Evolutionary conservation across 2,329 filamentous ascomycete genomes (phyloP), one percentile per base, ranked within the genome.

Genomic region (Fusarium oxysporum): DNA sequence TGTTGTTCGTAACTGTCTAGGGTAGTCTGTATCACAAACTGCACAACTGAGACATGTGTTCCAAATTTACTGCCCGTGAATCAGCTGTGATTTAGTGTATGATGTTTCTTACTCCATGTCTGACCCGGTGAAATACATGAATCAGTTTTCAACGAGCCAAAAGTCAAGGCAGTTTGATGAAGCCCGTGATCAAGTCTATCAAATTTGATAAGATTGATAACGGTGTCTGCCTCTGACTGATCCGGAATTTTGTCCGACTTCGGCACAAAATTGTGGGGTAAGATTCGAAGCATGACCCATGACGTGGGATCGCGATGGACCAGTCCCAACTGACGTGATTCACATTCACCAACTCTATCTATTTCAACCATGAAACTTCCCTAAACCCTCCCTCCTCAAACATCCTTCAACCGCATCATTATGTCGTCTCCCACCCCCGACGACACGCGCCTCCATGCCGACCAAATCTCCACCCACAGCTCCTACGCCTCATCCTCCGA

Each of bases 401-500:
- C 37, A 33, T 47, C 16, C 38, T 43, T 19, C 11, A 23, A 30
- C 47, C 13, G 30, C 51, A 19, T 53, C 38, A 45, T n/a, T 38
- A 78, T 78, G 77, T 66, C 77, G 57, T 68, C 72, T 38, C 43
- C 70, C n/a, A 35, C 65, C 43, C 48, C 59, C n/a, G 64, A 68
- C 67, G 71, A 75, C 56, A 53, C 64, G 33, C 76, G 64, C 40
- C 65, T 63, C 45, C 74, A 79, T 51, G 50, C 71, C 53, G 78
- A 80, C 40, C 76, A 73, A 30, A 63, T 72, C 10, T 79, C 76
- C 10, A 65, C 71, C 10, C 59, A 68, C 54, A 78, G 74, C 23
- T 72, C 73, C 51, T 77, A 75, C 62, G 75, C 75, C 53, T 75
- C 75, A 25, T 68, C 71, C 41, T 62, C 44, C 41, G 48, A 66